Percentiles rank a stretch among this genome's conserved stretches.
These are phyloP conservation scores for Coccinonectria pachysandricola DNA, from an alignment of 2,329 filamentous ascomycete species.

Conservation along the genomic window DNA sequence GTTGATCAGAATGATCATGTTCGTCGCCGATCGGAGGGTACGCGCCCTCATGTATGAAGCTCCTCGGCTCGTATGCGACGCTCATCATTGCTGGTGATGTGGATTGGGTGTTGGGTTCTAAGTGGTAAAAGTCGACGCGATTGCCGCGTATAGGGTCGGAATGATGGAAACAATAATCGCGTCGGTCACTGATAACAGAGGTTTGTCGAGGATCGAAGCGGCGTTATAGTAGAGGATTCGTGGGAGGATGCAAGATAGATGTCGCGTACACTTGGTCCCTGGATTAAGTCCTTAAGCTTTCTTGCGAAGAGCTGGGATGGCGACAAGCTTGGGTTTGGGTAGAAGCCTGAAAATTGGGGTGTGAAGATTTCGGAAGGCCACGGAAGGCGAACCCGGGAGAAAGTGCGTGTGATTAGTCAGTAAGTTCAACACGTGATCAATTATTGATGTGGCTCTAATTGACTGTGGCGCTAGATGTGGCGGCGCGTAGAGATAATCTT, in stretches of 20 bases:
- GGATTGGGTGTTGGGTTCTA: too few relatives aligned
- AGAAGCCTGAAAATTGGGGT: constrained; percentile 28
- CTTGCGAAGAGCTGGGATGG: constrained; percentile 10
- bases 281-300: too few relatives aligned
- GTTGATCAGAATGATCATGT: constrained; percentile 31
- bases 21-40: constrained; percentile 38
- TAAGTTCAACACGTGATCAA: constrained; percentile 16
- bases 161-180: too few relatives aligned
- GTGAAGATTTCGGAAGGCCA: constrained; percentile 20
- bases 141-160: constrained; percentile 6
- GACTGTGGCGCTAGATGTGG: too few relatives aligned
- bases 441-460: constrained; percentile 6
- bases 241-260: too few relatives aligned
- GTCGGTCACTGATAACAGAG: too few relatives aligned
- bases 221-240: too few relatives aligned
- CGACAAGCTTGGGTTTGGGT: too few relatives aligned
- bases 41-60: constrained; percentile 36
- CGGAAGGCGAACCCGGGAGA: constrained; percentile 15
- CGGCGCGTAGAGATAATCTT: too few relatives aligned
- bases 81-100: constrained; percentile 39
- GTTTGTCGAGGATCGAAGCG: too few relatives aligned
- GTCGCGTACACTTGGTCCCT: too few relatives aligned
- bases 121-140: constrained; percentile 8
- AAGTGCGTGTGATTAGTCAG: constrained; percentile 21
- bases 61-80: constrained; percentile 41